Conservation (phyloP, 495 filamentous ascomycete genomes). For the Talaromyces nanjingensis region DNA sequence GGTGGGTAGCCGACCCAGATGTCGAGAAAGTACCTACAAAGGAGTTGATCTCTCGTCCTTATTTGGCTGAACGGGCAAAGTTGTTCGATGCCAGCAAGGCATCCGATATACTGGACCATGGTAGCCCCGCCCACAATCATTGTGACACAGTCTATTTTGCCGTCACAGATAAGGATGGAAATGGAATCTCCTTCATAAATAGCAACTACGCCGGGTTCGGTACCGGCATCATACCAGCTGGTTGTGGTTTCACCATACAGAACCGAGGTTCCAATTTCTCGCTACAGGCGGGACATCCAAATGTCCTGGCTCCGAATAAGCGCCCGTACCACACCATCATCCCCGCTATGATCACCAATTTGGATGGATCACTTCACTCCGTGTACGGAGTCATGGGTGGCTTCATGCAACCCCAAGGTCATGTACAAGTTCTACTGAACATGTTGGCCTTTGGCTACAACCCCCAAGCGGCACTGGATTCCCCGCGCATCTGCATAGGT, state of each 20-base stretch:
- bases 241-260: slow-evolving; percentile 87
- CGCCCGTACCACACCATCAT: slow-evolving; percentile 98
- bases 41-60: slow-evolving; percentile 51
- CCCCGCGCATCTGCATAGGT: slow-evolving; percentile 79
- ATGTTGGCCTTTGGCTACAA: slow-evolving; percentile 78
- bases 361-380: slow-evolving; percentile 65
- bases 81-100: slow-evolving; percentile 58
- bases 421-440: slow-evolving; percentile 90
- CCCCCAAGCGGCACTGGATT: slow-evolving; percentile 85
- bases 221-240: slow-evolving; percentile 71
- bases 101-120: slow-evolving; percentile 52
- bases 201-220: slow-evolving; percentile 91
- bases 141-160: slow-evolving; percentile 94
- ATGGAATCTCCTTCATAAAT: slow-evolving; percentile 95
- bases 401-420: slow-evolving; percentile 98
- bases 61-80: slow-evolving; percentile 62
- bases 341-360: slow-evolving; percentile 78
- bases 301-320: slow-evolving; percentile 73
- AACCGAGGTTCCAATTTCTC: slow-evolving; percentile 87
- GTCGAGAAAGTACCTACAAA: slow-evolving; percentile 56
- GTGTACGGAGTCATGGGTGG: slow-evolving; percentile 97
- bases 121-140: slow-evolving; percentile 60
- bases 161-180: slow-evolving; percentile 70
- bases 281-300: slow-evolving; percentile 62
- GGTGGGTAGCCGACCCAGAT: slow-evolving; percentile 84